Evolutionary conservation across 805 yeast species (phyloP), one percentile per base, ranked within the genome.

Genomic region (Suhomyces vadensis): DNA sequence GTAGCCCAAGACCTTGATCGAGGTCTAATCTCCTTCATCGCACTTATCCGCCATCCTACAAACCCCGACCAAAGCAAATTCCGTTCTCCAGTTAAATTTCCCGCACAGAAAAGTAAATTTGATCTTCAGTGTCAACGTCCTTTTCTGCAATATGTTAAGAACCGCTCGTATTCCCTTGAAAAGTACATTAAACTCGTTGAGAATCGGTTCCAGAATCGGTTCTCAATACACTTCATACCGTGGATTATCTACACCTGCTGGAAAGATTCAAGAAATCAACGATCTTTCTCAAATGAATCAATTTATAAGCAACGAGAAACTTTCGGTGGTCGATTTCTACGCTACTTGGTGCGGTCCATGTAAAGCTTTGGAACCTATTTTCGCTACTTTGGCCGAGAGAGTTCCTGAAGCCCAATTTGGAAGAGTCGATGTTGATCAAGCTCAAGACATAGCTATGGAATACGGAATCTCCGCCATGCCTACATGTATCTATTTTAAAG

Each of bases 321-420:
- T 78, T 27, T 68, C 83, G 1, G 67, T 83, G 2, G 76, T 82
- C 39, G 88, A 83, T 58, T 83, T 83, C 60, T 81, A 74, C 61
- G 88, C 89, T 24, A 76, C 81, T 8, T 83, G 89, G 89, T 83
- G 89, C 63, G 87, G 84, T 6, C 89, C 89, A n/a, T 83, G 89
- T 55, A 81, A 79, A 54, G 84, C 84, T n/a, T 75, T 83, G 54
- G 73, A 83, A 2, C 89, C 89, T 11, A 60, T 78, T 16, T 60
- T 82, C 36, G 75, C 68, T 36, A 60, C 62, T 29, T 60, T 71
- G 47, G 67, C 75, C 20, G 74, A 75, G 16, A 61, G 55, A 47
- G 54, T 63, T 11, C 73, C 74, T 9, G 74, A 73, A 45, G 87
- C 81, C 1, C 74, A 73, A 42, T 86, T 85, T 54, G 79, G 77